Evolutionary conservation across 75 land plant genomes (phyloP), one percentile per base, ranked within the genome.

Genomic region (Pinus albicaulis): DNA sequence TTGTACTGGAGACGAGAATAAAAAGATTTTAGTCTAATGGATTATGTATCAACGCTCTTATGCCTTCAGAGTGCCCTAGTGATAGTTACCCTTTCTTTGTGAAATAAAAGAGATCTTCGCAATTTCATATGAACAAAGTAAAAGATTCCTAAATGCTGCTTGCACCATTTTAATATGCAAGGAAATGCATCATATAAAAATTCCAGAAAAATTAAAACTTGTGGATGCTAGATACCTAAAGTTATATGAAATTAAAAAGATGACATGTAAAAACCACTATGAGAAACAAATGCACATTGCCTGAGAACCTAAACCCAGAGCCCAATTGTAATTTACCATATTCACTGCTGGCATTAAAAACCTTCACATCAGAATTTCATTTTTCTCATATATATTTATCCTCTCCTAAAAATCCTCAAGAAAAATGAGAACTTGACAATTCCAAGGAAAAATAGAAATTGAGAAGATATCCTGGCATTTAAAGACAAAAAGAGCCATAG

Each of bases 1-100:
- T 91, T 90, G 79, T 93, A 93, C 99, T 98, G 94, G 34, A 90
- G 64, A 24, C 26, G 20, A 48, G 5, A 55, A 80, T 53, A 22
- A 80, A 38, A 70, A 10, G 13, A 44, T 34, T 26, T 62, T 3
- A 74, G 26, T 24, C 19, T 24, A 74, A 64, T 25, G 19, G n/a
- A 53, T 23, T 59, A 19, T 28, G 71, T 26, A 26, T 59, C 75
- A 59, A 74, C 26, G 59, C 64, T 74, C 75, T 31, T 28, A 58
- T 31, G 8, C 36, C 19, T 11, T 66, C 15, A 31, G 14, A 20
- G 23, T 74, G n/a, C 26, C 5, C 75, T 74, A 28, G 16, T 55
- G n/a, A 58, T 24, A 7, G 75, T 7, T 10, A 38, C 53, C 53
- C 41, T 68, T 20, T 68, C 23, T 7, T 19, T 68, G 14, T 41